Conservation (phyloP, 768 basidiomycete species). For the Amanita exitialis region DNA sequence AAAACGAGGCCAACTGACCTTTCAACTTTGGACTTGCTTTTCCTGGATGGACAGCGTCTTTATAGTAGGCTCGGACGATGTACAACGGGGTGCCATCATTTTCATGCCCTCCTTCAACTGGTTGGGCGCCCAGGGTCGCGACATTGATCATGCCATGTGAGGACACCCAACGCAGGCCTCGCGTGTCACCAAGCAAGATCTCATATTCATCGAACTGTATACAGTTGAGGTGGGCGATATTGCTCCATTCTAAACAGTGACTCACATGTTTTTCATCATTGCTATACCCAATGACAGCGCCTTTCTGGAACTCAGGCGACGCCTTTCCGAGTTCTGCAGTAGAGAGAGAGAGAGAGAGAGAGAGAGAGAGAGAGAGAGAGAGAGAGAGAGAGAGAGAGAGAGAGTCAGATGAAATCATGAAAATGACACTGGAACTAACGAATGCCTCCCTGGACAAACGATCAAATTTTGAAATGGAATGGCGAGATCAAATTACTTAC, state of each 20-base stretch:
- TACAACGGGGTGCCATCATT: slow-evolving; percentile 49
- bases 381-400: no score
- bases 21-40: slow-evolving; percentile 47
- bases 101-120: slow-evolving; percentile 64
- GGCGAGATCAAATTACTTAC: slow-evolving; percentile 23
- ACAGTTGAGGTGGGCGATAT: not conserved
- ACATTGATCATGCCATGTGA: slow-evolving; percentile 35
- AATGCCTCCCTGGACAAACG: slow-evolving; percentile 34
- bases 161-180: slow-evolving; percentile 49
- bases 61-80: slow-evolving; percentile 47
- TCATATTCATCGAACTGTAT: slow-evolving; percentile 51
- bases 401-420: slow-evolving; percentile 1
- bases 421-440: slow-evolving; percentile 24
- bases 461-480: not conserved
- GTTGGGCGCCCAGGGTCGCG: slow-evolving; percentile 29
- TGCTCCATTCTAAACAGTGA: not conserved
- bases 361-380: no score
- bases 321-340: slow-evolving; percentile 58
- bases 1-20: slow-evolving; percentile 20
- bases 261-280: slow-evolving; percentile 49
- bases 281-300: slow-evolving; percentile 53
- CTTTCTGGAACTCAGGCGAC: slow-evolving; percentile 43
- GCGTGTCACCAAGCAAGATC: slow-evolving; percentile 55
- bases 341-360: no score
- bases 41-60: slow-evolving; percentile 48